Evolutionary conservation across 306 rosid genomes (phyloP).

Genomic region (Gillenia trifoliata): DNA sequence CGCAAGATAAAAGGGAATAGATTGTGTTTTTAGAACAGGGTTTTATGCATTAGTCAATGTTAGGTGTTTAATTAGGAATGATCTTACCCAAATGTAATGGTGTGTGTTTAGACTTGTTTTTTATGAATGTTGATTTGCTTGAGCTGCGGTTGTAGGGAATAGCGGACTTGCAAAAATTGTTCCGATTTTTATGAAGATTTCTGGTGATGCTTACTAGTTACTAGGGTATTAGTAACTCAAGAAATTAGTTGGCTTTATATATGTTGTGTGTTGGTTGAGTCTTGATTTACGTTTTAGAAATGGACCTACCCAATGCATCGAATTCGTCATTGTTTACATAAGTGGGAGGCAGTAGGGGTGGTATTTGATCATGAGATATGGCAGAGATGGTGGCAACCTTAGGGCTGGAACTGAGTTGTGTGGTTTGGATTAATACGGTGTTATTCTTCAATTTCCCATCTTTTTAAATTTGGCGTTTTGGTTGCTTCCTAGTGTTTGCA

Average conservation of each 20-base stretch:
- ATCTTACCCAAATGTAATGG: neutral
- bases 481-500: neutral
- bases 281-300: neutral
- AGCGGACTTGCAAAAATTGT: neutral
- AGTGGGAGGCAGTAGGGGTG: neutral
- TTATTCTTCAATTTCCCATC: neutral
- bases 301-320: neutral
- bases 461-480: neutral
- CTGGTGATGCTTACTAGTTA: neutral
- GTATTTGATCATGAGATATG: neutral
- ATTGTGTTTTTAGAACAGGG: neutral
- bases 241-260: neutral
- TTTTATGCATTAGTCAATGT: neutral
- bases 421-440: neutral
- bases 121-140: neutral
- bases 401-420: neutral
- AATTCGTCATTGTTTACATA: neutral
- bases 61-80: neutral
- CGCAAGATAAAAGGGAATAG: neutral
- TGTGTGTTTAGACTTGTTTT: neutral
- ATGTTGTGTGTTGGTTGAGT: neutral
- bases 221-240: neutral
- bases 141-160: neutral
- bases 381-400: neutral
- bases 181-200: neutral